A percentile compares a stretch with the other conserved stretches of the same genome.
Evolutionary conservation across 2,329 filamentous ascomycete species (phyloP).

Genomic region (Cladobotryum mycophilum): DNA sequence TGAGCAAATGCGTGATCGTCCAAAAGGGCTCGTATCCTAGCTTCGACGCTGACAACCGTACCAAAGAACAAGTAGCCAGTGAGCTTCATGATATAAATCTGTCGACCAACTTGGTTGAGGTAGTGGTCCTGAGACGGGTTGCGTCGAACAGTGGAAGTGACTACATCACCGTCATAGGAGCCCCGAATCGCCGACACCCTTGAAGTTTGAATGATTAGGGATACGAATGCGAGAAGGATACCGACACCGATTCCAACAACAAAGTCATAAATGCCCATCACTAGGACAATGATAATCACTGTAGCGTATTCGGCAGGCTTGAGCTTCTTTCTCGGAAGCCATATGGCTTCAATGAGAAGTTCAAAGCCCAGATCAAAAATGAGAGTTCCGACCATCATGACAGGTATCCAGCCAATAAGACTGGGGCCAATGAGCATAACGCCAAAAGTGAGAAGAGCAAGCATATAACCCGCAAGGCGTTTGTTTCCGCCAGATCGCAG

Average conservation of each 20-base stretch:
- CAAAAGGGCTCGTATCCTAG: constrained; percentile 74
- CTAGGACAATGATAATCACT: constrained; percentile 79
- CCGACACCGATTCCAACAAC: constrained; percentile 90
- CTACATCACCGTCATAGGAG: constrained; percentile 82
- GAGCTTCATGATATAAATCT: constrained; percentile 87
- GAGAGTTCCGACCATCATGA: constrained; percentile 92
- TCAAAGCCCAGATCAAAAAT: constrained; percentile 96
- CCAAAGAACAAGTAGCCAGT: constrained; percentile 97
- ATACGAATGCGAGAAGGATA: constrained; percentile 84
- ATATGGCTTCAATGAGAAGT: constrained; percentile 79
- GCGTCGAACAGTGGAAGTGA: constrained; percentile 85
- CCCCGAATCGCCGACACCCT: constrained; percentile 82
- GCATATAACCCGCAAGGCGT: constrained; percentile 76
- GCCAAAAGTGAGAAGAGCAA: constrained; percentile 72
- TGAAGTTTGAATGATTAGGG: constrained; percentile 86
- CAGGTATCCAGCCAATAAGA: constrained; percentile 88
- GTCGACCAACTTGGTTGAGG: constrained; percentile 74
- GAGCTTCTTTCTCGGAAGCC: constrained; percentile 81
- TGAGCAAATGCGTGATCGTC: constrained; percentile 73
- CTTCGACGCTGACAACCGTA: constrained; percentile 92
- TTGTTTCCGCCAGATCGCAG: constrained; percentile 87
- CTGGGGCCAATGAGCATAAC: constrained; percentile 81
- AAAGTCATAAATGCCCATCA: constrained; percentile 97
- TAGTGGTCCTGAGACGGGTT: constrained; percentile 87
- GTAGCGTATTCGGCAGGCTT: constrained; percentile 85